A percentile compares a stretch with the other conserved stretches of the same genome.
phyloP scores from a whole-genome alignment of 2,329 filamentous ascomycete genomes.

The Exophiala phaeomuriformis region DNA sequence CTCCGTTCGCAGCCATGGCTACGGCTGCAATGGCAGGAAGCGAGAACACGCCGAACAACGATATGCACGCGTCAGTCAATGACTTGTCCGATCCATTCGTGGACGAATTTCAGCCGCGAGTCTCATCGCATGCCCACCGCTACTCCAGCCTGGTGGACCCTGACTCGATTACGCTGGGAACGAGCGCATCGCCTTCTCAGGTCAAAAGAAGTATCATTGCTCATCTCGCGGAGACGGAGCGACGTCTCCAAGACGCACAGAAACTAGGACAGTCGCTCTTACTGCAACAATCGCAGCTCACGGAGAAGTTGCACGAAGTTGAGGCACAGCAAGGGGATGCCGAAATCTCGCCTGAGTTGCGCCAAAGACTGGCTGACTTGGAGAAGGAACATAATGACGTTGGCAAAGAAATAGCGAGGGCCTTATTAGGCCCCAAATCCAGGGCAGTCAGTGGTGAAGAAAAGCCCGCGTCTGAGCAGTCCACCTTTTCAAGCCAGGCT shows the following conservation, averaged over 20 bases:
- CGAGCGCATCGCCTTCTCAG: constrained; percentile 72
- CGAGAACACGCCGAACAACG: constrained; percentile 12
- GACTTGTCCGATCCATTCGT: constrained; percentile 36
- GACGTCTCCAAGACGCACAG: constrained; percentile 82
- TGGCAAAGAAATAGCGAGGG: constrained; percentile 78
- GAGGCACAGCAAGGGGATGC: constrained; percentile 67
- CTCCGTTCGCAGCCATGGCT: constrained; percentile 12
- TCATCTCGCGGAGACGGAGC: constrained; percentile 85
- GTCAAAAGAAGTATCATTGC: constrained; percentile 83
- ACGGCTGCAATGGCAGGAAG: constrained; percentile 11
- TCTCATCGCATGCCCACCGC: constrained; percentile 49
- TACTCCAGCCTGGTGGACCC: constrained; percentile 72
- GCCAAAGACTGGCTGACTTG: constrained; percentile 72
- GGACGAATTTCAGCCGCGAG: constrained; percentile 29
- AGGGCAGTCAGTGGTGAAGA: constrained; percentile 65
- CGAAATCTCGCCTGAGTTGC: constrained; percentile 75
- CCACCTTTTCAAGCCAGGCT: constrained; percentile 76
- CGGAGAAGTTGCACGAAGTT: constrained; percentile 74
- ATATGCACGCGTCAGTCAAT: constrained; percentile 15
- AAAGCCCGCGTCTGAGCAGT: constrained; percentile 58
- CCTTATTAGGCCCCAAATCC: constrained; percentile 74
- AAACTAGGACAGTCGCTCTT: constrained; percentile 81
- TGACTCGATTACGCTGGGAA: constrained; percentile 68
- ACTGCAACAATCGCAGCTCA: constrained; percentile 75
- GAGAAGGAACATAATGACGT: constrained; percentile 93